Evolutionary conservation across 805 yeast species (phyloP), one percentile per base, ranked within the genome.

Genomic region (Groenewaldozyma tartarivorans): DNA sequence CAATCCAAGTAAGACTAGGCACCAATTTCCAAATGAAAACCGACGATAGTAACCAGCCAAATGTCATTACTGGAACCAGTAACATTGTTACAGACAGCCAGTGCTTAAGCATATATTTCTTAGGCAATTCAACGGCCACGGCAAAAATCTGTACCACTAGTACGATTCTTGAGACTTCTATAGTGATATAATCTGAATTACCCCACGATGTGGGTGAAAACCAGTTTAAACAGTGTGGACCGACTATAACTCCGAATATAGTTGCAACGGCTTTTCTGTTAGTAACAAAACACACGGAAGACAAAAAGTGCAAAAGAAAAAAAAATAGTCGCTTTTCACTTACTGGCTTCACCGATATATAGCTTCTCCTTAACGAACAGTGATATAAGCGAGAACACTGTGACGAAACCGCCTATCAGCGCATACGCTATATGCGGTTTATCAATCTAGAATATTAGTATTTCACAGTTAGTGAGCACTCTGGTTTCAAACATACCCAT

Each of bases 41-140:
- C 0, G 94, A 90, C 20, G 85, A 79, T 2, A 84, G 64, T 33
- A 87, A 62, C 96, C 96, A 87, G 18, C 96, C 96, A 41, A 67
- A 67, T 1, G 94, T 81, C 96, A 87, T 87, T 20, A 83, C 92
- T 1, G 94, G 95, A 24, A 86, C 68, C 35, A 87, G 68, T 36
- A 87, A 69, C 58, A 82, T 69, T 17, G 76, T 60, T 13, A 88
- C 87, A 0, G 94, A 80, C 5, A 72, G 50, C 86, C 92, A 80
- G 57, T 88, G 96, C 46, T 74, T 74, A 48, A 77, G 68, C 90
- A 88, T 82, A 58, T 88, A 87, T 57, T 82, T 83, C 42, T 83
- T 75, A 15, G 96, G 96, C 60, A 87, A 66, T 60, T 87, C 96
- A 26, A 87, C 96, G 2, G 95, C 94, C 17, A 85, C 94, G 6